Base-by-base conservation (phyloP, 352 stramenopile species). In the Globisporangium canariense region DNA sequence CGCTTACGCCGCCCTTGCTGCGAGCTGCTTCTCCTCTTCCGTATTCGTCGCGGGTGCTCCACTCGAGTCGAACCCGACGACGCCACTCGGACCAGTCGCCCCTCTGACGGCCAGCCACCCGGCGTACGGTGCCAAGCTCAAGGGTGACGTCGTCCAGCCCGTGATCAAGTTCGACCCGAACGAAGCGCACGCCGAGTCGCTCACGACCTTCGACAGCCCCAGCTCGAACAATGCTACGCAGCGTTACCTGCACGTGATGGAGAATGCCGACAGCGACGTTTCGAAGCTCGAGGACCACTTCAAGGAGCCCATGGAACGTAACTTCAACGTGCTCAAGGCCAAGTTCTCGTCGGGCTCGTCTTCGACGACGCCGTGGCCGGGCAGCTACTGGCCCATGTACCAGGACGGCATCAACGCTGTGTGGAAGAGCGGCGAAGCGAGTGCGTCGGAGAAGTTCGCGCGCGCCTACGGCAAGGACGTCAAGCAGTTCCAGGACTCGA, bases 361-460 rank as follows among this genome's bases (percentile, higher is more conserved):
- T 2, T 40, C 43, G 22, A 60, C 2, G 4, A 71, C 43, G 16
- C 76, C 76, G 53, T 85, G 77, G 77, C 70, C 77, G 0, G 49
- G 71, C 9, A 79, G 74, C 54, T 89, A 89, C 73, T 89, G 78
- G 78, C 80, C 80, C 4, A 73, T 60, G 41, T 83, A 79, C 68
- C 66, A 77, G 57, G 80, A 89, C 68, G 72, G 78, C 59, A 89
- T 89, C 69, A 87, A 89, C 70, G 36, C 59, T 58, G 52, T 66
- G 8, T 78, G 77, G 80, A 71, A 56, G 1, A 51, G 57, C 1
- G 68, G 36, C 8, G 18, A 62, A 28, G 9, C 51, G 54, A 76
- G 69, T 34, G 46, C 69, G 10, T 62, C 65, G 2, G 69, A 75
- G 62, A 76, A 76, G 56, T 76, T 67, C 43, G 70, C 66, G 7